Base-by-base conservation (phyloP, 805 yeast genomes). In the Clavispora carvajalis region DNA sequence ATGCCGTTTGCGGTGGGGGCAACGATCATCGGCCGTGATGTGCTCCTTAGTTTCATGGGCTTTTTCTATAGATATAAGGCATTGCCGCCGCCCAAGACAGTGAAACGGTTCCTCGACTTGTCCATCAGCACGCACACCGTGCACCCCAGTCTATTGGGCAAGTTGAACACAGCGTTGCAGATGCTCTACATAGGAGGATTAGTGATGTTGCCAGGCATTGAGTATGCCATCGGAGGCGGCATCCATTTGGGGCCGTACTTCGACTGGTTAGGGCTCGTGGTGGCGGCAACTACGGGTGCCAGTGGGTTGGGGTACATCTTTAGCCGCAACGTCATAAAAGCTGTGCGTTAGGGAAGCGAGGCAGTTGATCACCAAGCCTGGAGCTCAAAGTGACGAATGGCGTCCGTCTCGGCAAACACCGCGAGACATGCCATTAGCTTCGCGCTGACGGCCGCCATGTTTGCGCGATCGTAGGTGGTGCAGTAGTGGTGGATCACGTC, bases 141-240 rank as follows among this genome's bases (percentile, higher is more conserved):
- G 2, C 85, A 74, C 43, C 99, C 99, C 1, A 87, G 95, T 5
- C 66, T 72, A 28, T 78, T 95, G 18, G 88, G 96, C 10, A 91
- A 91, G 58, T 74, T 80, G 60, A 93, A 93, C 64, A 93, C 99
- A 0, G 87, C 82, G 1, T 73, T 93, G 45, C 99, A 93, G 59
- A 91, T 93, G 97, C 57, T 85, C 2, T 90, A 90, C 52, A 74
- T 93, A 33, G 96, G 73, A 7, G 64, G 67, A 22, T 56, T 67
- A 45, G 70, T 69, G 11, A 47, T 65, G 25, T 52, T 51, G 38
- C 71, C 69, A 1, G 63, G 56, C 13, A 41, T 65, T 22, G 69
- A 63, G 33, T 34, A 54, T 26, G 35, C 52, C n/a, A 35, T 40
- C 10, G 40, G 43, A 1, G 50, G 45, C 21, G 22, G 37, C 10